Conservation (phyloP, 192 early-diverging fungal genomes). For the Dissophora ornata region DNA sequence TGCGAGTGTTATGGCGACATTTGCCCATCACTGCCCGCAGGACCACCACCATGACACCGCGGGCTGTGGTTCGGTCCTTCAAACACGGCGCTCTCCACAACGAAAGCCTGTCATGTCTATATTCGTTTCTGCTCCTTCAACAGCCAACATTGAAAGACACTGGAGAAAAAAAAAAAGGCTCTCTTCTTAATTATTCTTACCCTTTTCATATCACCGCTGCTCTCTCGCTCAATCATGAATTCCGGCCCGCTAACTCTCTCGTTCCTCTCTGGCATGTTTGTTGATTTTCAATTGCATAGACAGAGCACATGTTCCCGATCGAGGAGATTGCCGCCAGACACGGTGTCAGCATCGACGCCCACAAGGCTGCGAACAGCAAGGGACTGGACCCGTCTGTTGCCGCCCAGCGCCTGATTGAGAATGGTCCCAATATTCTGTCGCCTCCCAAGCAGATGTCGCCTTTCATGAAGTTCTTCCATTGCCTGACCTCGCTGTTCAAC, state of each 20-base stretch:
- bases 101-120: too few species aligned
- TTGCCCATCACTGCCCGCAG: neutral
- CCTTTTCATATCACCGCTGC: too few species aligned
- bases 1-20: too few species aligned
- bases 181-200: too few species aligned
- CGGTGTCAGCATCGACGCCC: constrained; percentile 59
- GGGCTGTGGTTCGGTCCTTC: too few species aligned
- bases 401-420: constrained; percentile 66
- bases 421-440: constrained; percentile 89
- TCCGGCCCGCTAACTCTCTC: too few species aligned
- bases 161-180: neutral
- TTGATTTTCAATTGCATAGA: constrained; percentile 32
- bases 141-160: too few species aligned
- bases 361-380: constrained; percentile 72
- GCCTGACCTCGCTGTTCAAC: constrained; percentile 87
- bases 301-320: constrained; percentile 60
- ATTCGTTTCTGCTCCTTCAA: too few species aligned
- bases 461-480: constrained; percentile 80
- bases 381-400: constrained; percentile 78
- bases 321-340: constrained; percentile 59
- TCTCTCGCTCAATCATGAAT: too few species aligned
- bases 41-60: too few species aligned
- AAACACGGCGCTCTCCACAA: too few species aligned
- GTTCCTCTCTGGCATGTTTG: too few species aligned
- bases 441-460: constrained; percentile 88